A percentile compares a stretch with the other conserved stretches of the same genome.
Conservation (phyloP, 108 stramenopile species). For the Nannochloropsis gaditana region DNA sequence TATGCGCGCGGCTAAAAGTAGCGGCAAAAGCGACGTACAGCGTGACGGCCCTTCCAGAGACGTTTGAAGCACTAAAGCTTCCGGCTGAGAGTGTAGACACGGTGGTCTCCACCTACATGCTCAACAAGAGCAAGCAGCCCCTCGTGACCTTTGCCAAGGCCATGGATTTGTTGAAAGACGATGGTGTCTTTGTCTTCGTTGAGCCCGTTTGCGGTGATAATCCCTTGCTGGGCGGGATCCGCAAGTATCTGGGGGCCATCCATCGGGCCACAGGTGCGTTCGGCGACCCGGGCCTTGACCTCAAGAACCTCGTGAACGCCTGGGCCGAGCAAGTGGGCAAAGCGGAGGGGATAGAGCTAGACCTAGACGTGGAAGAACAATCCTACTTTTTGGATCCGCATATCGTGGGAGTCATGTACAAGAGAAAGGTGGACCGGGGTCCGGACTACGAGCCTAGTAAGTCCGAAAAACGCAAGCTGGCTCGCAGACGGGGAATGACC, state of each 20-base stretch:
- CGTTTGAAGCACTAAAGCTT: not conserved
- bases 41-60: not conserved
- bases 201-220: not conserved
- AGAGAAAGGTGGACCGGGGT: conserved; percentile 16
- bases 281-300: not conserved
- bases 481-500: not conserved
- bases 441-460: not conserved
- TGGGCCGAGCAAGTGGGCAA: not conserved
- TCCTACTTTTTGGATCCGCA: not conserved
- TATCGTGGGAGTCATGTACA: not conserved
- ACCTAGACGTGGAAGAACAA: conserved; percentile 17
- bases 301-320: not conserved
- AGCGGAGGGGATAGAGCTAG: not conserved
- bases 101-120: not conserved
- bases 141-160: conserved; percentile 15
- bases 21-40: not conserved
- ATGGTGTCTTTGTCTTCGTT: conserved; percentile 4
- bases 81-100: not conserved
- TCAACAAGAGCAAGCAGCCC: not conserved
- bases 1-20: not conserved
- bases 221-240: not conserved
- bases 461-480: not conserved
- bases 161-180: not conserved
- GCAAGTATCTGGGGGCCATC: not conserved
- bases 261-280: not conserved